phyloP scores from a whole-genome alignment of 2,329 filamentous ascomycete genomes.

The Xylaria polymorpha region DNA sequence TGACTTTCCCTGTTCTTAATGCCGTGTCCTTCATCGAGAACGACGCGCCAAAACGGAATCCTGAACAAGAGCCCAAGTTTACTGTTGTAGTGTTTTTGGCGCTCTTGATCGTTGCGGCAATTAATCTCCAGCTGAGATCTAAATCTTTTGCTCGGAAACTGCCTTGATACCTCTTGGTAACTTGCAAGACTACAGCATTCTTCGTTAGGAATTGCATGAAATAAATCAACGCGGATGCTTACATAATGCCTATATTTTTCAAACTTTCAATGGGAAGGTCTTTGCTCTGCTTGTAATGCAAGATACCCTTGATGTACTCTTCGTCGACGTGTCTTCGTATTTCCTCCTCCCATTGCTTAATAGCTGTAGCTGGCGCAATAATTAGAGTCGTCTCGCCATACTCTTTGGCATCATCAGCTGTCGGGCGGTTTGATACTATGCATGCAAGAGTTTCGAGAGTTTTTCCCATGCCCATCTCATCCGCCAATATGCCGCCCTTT shows the following conservation, averaged over 20 bases:
- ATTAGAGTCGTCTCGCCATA: slow-evolving; percentile 23
- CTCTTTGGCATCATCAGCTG: not conserved
- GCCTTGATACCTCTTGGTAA: slow-evolving; percentile 21
- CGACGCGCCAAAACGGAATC: slow-evolving; percentile 26
- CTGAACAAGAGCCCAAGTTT: slow-evolving; percentile 24
- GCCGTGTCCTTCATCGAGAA: slow-evolving; percentile 35
- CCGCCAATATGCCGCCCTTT: slow-evolving; percentile 31
- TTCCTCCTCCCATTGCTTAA: slow-evolving; percentile 33
- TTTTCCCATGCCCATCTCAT: slow-evolving; percentile 40
- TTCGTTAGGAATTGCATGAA: not conserved
- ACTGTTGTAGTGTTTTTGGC: too few relatives aligned
- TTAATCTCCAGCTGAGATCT: not conserved
- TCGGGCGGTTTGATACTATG: slow-evolving; percentile 26
- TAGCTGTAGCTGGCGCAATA: slow-evolving; percentile 26
- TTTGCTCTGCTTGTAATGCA: slow-evolving; percentile 21
- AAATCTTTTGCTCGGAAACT: slow-evolving; percentile 18
- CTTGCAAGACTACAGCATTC: slow-evolving; percentile 19
- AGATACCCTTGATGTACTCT: not conserved
- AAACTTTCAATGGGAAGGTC: not conserved
- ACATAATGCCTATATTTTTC: slow-evolving; percentile 18
- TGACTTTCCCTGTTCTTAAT: slow-evolving; percentile 32
- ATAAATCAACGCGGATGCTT: not conserved
- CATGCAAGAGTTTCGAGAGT: slow-evolving; percentile 28
- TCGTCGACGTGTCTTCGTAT: slow-evolving; percentile 14
- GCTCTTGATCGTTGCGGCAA: too few relatives aligned